Evolutionary conservation across 2,329 filamentous ascomycete species (phyloP), one percentile per base, ranked within the genome.

Genomic region (Hypomyces perniciosus): DNA sequence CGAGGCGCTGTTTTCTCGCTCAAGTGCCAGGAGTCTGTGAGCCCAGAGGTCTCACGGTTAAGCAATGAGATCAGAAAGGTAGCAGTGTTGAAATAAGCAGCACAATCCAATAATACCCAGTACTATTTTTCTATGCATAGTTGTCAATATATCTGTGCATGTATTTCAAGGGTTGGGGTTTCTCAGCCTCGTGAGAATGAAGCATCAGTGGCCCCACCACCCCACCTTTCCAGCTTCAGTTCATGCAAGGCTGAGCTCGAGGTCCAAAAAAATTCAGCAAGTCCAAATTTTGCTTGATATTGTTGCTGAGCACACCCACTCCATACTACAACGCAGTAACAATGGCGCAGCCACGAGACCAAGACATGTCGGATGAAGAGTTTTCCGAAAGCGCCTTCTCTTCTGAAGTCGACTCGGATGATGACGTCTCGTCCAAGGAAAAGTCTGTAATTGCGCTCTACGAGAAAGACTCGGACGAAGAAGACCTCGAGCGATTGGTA

Each of bases 401-500:
- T 8, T 64, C 63, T 6, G 66, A 64, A 9, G 52, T 54, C 40
- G 65, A 62, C 26, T 64, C 62, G 29, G 63, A 54, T 13, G 41
- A 65, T 31, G 63, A 64, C 10, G 52, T 47, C 30, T 44, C 55
- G 51, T 31, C 39, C 30, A 42, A 33, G 30, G 41, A 54, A 48
- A 51, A 51, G 35, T 48, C 44, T 4, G 44, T 50, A 20, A 56
- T 58, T 50, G 59, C 51, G 51, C 58, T 69, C 48, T 67, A 65
- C 49, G 84, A 87, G 46, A 93, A 92, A 65, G 90, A 95, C 65
- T 84, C 83, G 10, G 84, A 87, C 47, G 91, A 96, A 67, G 83
- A 86, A 62, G 89, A 92, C 65, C 81, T 96, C 30, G 92, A 96
- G 72, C 82, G 84, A 57, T 74, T 96, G 55, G 87, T 99, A 4